Evolutionary conservation across 768 basidiomycete species (phyloP).

Genomic region (Lactarius indigo): DNA sequence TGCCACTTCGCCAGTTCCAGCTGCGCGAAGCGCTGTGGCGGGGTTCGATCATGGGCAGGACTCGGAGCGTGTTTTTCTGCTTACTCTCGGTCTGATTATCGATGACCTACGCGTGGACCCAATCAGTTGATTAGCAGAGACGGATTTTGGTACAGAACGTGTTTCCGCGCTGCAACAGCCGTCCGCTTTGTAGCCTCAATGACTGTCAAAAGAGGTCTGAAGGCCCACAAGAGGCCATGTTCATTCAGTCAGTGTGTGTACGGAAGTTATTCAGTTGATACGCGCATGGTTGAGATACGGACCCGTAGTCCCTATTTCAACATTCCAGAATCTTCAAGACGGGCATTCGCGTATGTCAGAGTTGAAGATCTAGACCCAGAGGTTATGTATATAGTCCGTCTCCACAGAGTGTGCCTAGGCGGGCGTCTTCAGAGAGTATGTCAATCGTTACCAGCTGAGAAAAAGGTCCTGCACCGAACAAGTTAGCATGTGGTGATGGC

Average conservation of each 20-base stretch:
- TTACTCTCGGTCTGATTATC: conserved; percentile 21
- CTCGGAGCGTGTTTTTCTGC: neutral
- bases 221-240: conserved; percentile 24
- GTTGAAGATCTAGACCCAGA: too few species aligned
- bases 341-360: too few species aligned
- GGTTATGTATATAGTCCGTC: too few species aligned
- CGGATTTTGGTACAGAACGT: conserved; percentile 24
- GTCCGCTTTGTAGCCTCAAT: conserved; percentile 22
- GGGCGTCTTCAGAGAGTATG: too few species aligned
- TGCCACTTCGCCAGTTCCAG: conserved; percentile 19
- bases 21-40: conserved; percentile 14
- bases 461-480: too few species aligned
- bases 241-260: conserved; percentile 22
- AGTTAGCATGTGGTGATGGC: too few species aligned
- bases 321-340: too few species aligned
- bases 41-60: too few species aligned
- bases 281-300: conserved; percentile 20
- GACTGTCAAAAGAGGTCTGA: conserved; percentile 23
- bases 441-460: too few species aligned
- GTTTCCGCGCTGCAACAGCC: conserved; percentile 21
- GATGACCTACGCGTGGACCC: conserved; percentile 16
- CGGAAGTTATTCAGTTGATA: conserved; percentile 25
- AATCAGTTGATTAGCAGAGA: conserved; percentile 23
- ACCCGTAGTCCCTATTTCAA: conserved; percentile 21
- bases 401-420: too few species aligned